Evolutionary conservation across 2,329 filamentous ascomycete species (phyloP).

Genomic region (Claviceps sp.): DNA sequence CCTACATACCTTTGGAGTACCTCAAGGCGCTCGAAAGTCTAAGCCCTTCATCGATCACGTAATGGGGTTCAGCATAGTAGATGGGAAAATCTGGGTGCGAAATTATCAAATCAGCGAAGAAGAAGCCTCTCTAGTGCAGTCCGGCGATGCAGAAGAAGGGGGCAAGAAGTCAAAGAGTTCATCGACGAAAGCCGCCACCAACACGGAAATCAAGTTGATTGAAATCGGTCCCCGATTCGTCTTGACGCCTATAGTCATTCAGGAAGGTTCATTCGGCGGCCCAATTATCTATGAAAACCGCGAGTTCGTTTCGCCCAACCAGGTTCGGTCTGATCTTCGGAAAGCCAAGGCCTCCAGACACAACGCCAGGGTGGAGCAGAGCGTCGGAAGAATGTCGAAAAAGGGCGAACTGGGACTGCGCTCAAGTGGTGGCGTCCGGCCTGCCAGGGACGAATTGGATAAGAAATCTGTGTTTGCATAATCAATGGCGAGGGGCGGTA

Average conservation of each 20-base stretch:
- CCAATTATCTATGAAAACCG: constrained; percentile 98
- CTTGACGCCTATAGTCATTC: constrained; percentile 84
- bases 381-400: constrained; percentile 59
- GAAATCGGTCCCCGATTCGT: constrained; percentile 93
- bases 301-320: constrained; percentile 93
- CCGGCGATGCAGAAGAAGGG: constrained; percentile 25
- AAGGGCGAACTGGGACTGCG: constrained; percentile 64
- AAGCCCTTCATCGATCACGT: constrained; percentile 97
- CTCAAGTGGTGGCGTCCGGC: constrained; percentile 48
- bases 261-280: constrained; percentile 88
- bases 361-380: constrained; percentile 61
- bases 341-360: constrained; percentile 65
- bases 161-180: constrained; percentile 25
- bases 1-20: constrained; percentile 81
- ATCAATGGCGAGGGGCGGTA: not conserved
- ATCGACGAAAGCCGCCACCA: constrained; percentile 30
- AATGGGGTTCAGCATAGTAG: constrained; percentile 79
- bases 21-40: constrained; percentile 71
- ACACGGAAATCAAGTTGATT: constrained; percentile 69
- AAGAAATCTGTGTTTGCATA: constrained; percentile 64
- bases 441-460: constrained; percentile 58
- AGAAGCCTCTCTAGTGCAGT: constrained; percentile 41
- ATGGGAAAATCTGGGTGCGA: constrained; percentile 91
- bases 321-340: constrained; percentile 72
- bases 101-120: constrained; percentile 89